Conservation (phyloP, 1,284 basidiomycete species). For the Ceratobasidium sp. region DNA sequence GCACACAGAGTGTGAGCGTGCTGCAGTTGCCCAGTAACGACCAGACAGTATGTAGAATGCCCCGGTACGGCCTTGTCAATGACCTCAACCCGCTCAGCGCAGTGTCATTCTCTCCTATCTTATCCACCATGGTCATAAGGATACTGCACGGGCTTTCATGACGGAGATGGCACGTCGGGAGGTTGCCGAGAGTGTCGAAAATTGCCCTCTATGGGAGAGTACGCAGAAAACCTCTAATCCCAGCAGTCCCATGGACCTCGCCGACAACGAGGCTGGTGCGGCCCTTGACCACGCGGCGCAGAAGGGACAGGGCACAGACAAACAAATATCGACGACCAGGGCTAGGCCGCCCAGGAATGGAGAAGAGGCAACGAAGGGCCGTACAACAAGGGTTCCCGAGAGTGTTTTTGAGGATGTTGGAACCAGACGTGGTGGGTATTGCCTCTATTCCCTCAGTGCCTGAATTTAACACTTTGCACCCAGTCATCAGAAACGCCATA, state of each 20-base stretch:
- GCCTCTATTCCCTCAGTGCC: not conserved
- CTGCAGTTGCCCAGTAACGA: slow-evolving; percentile 6
- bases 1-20: slow-evolving; percentile 2
- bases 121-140: slow-evolving; percentile 37
- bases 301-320: not conserved
- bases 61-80: not conserved
- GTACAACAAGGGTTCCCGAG: not conserved
- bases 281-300: slow-evolving; percentile 24
- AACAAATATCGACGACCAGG: not conserved
- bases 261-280: slow-evolving; percentile 11
- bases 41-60: not conserved
- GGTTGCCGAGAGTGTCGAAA: slow-evolving; percentile 16
- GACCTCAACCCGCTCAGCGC: slow-evolving; percentile 26
- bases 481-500: slow-evolving; percentile 32
- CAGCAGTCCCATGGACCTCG: not conserved
- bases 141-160: slow-evolving; percentile 28
- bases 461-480: not conserved
- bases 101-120: slow-evolving; percentile 35
- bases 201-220: slow-evolving; percentile 17
- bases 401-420: slow-evolving; percentile 14
- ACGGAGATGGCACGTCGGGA: slow-evolving; percentile 15
- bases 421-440: slow-evolving; percentile 27
- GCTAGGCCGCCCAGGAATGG: not conserved
- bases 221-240: not conserved
- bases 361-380: not conserved